Base-by-base conservation (phyloP, 202 grass and related monocot species). In the Setaria viridis region DNA sequence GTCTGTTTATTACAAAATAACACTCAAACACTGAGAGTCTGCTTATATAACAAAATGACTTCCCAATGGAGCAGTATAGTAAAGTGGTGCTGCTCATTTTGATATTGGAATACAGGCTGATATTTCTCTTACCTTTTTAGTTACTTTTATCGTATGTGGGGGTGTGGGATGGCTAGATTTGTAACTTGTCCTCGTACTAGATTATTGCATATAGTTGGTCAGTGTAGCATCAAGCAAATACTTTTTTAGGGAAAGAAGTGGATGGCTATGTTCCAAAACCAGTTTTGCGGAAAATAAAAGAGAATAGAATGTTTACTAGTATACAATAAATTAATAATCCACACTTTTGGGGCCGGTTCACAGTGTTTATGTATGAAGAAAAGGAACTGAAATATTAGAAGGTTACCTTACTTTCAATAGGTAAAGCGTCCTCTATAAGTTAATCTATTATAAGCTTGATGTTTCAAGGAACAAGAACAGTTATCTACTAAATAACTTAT, bases 121-220 rank as follows among this genome's bases (percentile, higher is more conserved):
- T 87, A 20, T 78, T 74, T 72, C 34, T 67, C 47, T 67, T 9
- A 67, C 11, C 42, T 81, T 37, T 30, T 72, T 86, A 71, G 65
- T 60, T 33, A 16, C 4, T 70, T 54, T 19, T 78, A 35, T 37
- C 15, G 42, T 71, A 60, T 62, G 15, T 54, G 17, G 42, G 6
- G 35, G 33, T 0, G 4, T 79, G n/a, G 14, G 20, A 53, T 80
- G 10, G 82, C 13, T 89, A 80, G 16, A 70, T 19, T 15, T 75
- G 29, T 74, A 42, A 62, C 55, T 35, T 81, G 47, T 76, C 50
- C 15, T 76, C n/a, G 35, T 76, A 15, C 34, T 81, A 20, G 21
- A 76, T 54, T 85, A 53, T 45, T 9, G 0, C 8, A 54, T 80
- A 9, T 20, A 55, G 67, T 75, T 51, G 34, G 74, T 17, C 32